Base-by-base conservation (phyloP, 768 basidiomycete genomes). In the Pulveroboletus sp. region DNA sequence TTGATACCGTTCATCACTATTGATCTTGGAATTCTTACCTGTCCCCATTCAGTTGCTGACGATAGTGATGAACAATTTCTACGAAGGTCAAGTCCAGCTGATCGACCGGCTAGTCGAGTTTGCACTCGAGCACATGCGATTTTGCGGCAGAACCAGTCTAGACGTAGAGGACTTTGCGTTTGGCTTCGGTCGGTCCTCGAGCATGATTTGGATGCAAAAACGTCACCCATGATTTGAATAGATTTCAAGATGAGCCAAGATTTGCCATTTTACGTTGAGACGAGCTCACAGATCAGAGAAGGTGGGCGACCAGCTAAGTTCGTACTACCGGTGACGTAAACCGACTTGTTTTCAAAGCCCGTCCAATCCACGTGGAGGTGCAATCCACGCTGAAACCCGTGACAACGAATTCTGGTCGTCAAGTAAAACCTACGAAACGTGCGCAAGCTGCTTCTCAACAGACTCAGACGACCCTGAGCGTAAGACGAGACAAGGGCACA, bases 201-300 rank as follows among this genome's bases (percentile, higher is more conserved):
- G 29, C 31, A 23, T 30, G 20, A 36, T 46, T 26, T 29, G 23
- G 16, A 5, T 29, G 12, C 38, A 16, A 46, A 42, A 12, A 16
- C 9, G 16, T 45, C 11, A 26, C 40, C 53, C 17, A 50, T 6
- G 14, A 19, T 17, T 43, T 26, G 20, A 35, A 36, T 22, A 67
- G 65, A 67, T 35, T 63, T 67, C 30, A 49, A 24, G 26, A 67
- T 67, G 60, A 68, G 62, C 47, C 64, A 68, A 13, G 60, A 67
- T 19, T 24, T 67, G 14, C 64, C 67, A 10, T 67, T 67, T 46
- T 52, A 48, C 27, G 64, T 57, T 1, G 58, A 68, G 20, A 55
- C 64, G 20, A 52, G 55, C 39, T 62, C 58, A 22, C 60, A 29
- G 31, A 51, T 67, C 30, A 55, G 65, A 47, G 36, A 67, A 55